These are phyloP conservation scores for Camelina neglecta DNA, from an alignment of 345 rosid genomes.

Conservation along the genomic window DNA sequence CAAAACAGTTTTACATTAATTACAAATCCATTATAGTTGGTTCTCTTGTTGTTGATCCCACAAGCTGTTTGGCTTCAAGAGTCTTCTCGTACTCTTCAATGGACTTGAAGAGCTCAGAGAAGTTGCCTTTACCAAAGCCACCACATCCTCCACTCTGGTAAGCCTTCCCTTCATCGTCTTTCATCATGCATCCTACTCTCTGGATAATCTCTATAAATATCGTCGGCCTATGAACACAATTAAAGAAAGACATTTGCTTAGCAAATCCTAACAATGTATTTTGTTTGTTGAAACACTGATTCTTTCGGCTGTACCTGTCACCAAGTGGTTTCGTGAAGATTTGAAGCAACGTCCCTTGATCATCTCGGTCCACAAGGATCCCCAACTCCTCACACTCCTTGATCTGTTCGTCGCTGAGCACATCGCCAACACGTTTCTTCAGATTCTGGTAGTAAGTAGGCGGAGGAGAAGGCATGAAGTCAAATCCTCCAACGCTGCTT, in stretches of 20 bases:
- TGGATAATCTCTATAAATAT: conserved; percentile 96
- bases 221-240: conserved; percentile 68
- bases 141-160: conserved; percentile 96
- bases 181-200: conserved; percentile 79
- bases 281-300: no score
- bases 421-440: conserved; percentile 76
- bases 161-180: conserved; percentile 68
- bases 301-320: conserved; percentile 57
- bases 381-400: conserved; percentile 88
- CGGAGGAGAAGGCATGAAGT: conserved; percentile 95
- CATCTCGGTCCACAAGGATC: conserved; percentile 91
- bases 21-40: no score
- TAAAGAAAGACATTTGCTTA: not conserved
- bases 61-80: conserved; percentile 64
- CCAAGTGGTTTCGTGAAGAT: conserved; percentile 97
- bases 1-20: no score
- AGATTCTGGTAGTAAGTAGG: conserved; percentile 78
- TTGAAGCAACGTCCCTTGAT: conserved; percentile 94
- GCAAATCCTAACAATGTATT: not conserved
- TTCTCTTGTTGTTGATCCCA: conserved; percentile 20
- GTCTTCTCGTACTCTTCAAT: conserved; percentile 93
- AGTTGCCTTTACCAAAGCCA: conserved; percentile 95
- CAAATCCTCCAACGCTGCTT: conserved; percentile 82
- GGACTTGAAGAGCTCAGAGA: conserved; percentile 91
- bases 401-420: conserved; percentile 77